Conservation (phyloP, 2,329 filamentous ascomycete species). For the Colletotrichum karsti region DNA sequence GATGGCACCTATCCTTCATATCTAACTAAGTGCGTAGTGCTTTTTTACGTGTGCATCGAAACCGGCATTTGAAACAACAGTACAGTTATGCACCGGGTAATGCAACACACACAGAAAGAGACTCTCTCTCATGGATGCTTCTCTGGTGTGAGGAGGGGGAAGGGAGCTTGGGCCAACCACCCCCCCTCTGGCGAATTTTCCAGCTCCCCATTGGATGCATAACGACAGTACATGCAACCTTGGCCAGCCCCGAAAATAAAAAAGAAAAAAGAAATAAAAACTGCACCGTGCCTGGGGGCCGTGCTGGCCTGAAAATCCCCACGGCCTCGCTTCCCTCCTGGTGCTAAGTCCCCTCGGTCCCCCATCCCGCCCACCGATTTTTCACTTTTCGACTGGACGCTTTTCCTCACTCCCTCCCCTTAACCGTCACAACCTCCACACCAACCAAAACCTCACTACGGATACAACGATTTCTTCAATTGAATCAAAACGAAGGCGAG, state of each 20-base stretch:
- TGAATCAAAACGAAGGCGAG: slow-evolving; percentile 11
- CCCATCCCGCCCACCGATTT: slow-evolving; percentile 15
- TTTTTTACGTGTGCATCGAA: background rate
- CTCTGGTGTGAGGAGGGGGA: background rate
- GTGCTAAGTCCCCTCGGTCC: background rate
- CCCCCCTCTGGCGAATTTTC: background rate
- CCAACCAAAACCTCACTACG: slow-evolving; percentile 22
- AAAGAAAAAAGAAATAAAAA: too few relatives aligned
- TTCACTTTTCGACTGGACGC: background rate
- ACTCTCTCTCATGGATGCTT: too few relatives aligned
- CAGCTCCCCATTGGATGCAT: slow-evolving; percentile 4
- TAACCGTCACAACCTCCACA: slow-evolving; percentile 27
- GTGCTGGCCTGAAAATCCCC: background rate
- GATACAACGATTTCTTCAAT: slow-evolving; percentile 32
- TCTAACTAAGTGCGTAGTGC: too few relatives aligned
- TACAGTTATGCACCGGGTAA: background rate
- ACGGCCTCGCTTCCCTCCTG: background rate
- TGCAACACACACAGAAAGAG: background rate
- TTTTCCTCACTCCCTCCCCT: slow-evolving; percentile 25
- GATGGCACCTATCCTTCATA: too few relatives aligned
- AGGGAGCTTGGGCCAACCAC: slow-evolving; percentile 4
- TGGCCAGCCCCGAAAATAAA: too few relatives aligned
- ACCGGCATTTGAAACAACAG: background rate
- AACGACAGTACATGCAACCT: slow-evolving; percentile 17
- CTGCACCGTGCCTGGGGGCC: background rate